Evolutionary conservation across 1,139 yeast genomes (phyloP).

Genomic region (Diutina sp.): DNA sequence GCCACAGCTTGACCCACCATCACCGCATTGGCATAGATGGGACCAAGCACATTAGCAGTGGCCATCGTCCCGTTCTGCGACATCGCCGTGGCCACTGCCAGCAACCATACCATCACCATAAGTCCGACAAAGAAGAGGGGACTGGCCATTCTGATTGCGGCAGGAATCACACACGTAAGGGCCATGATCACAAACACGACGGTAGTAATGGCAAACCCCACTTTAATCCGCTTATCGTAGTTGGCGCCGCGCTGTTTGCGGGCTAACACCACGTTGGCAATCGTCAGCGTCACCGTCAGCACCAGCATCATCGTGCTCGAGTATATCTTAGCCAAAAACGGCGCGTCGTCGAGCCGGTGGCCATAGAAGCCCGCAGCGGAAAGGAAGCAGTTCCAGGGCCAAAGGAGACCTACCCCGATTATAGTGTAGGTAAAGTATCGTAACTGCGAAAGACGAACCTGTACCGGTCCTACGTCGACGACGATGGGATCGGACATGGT

Average conservation of each 20-base stretch:
- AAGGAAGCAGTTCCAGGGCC: constrained; percentile 96
- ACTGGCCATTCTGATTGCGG: constrained; percentile 26
- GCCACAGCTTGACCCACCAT: constrained; percentile 95
- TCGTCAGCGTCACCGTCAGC: constrained; percentile 60
- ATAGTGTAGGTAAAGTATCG: constrained; percentile 46
- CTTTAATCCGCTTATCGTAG: constrained; percentile 44
- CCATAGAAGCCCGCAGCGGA: constrained; percentile 79
- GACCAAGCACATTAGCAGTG: constrained; percentile 65
- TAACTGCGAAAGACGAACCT: neutral
- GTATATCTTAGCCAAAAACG: constrained; percentile 45
- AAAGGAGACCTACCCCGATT: constrained; percentile 68
- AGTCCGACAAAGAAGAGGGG: constrained; percentile 28
- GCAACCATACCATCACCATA: constrained; percentile 45
- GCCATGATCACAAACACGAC: constrained; percentile 39
- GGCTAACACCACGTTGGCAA: constrained; percentile 52
- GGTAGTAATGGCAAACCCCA: constrained; percentile 48
- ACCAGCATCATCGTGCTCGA: constrained; percentile 85
- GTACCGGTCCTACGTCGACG: neutral
- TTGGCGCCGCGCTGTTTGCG: constrained; percentile 52
- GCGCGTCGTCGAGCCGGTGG: constrained; percentile 42
- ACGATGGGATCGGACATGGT: constrained; percentile 1
- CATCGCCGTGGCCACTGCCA: constrained; percentile 55
- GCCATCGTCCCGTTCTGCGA: constrained; percentile 92
- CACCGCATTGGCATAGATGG: constrained; percentile 71
- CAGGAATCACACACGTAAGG: constrained; percentile 32